phyloP scores from a whole-genome alignment of 768 basidiomycete genomes.

The Pseudohyphozyma bogoriensis region DNA sequence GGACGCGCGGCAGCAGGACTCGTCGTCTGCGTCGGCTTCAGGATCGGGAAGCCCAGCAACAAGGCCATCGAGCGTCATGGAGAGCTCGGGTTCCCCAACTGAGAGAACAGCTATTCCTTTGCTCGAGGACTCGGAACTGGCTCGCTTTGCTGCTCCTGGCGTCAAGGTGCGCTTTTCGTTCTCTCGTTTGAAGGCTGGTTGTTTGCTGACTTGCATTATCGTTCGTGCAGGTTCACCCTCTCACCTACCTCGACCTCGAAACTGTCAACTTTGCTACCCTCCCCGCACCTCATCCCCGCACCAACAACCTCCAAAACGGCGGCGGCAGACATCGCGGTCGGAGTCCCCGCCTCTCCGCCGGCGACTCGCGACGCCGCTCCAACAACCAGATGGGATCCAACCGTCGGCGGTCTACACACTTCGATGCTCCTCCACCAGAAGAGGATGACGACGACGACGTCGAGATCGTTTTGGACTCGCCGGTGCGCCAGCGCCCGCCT shows the following conservation, averaged over 20 bases:
- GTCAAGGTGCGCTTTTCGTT: background rate
- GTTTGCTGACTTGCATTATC: background rate
- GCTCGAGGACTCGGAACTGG: background rate
- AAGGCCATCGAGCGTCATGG: background rate
- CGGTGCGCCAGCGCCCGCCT: background rate
- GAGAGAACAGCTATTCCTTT: background rate
- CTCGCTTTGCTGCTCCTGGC: background rate
- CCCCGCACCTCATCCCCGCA: background rate
- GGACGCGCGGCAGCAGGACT: slow-evolving; percentile 3
- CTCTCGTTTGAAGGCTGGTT: too few relatives aligned
- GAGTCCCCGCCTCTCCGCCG: slow-evolving; percentile 3
- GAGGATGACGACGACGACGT: background rate
- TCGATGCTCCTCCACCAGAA: background rate
- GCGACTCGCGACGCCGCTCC: background rate
- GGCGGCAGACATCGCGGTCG: background rate
- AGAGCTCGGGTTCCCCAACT: too few relatives aligned
- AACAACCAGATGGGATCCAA: background rate
- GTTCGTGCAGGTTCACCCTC: slow-evolving; percentile 18
- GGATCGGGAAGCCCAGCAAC: slow-evolving; percentile 1
- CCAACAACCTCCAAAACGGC: background rate
- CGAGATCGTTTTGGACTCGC: slow-evolving; percentile 1
- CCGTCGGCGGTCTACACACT: slow-evolving; percentile 11
- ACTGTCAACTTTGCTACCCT: slow-evolving; percentile 17
- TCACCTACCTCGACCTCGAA: slow-evolving; percentile 27
- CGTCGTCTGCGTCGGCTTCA: slow-evolving; percentile 3